Conservation (phyloP, 139 green algal genomes). For the Micromonas pusilla region DNA sequence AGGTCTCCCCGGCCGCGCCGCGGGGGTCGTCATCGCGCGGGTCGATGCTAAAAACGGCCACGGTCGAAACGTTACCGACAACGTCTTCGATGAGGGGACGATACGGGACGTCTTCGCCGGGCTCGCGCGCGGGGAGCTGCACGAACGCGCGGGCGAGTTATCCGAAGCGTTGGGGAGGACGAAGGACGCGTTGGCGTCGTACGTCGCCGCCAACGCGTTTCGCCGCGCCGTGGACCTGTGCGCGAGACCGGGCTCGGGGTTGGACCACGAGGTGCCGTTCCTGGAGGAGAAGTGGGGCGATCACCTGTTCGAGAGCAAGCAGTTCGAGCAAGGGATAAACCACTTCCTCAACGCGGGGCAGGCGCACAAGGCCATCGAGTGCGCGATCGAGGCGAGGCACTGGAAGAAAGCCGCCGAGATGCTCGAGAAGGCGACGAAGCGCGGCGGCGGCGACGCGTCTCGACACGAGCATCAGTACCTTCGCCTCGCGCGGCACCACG, state of each 20-base stretch:
- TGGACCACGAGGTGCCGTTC: slow-evolving; percentile 41
- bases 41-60: too few relatives aligned
- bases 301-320: slow-evolving; percentile 59
- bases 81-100: slow-evolving; percentile 47
- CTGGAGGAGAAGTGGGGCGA: slow-evolving; percentile 82
- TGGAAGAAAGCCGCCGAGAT: slow-evolving; percentile 59
- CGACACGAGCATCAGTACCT: slow-evolving; percentile 46
- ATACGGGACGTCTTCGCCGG: slow-evolving; percentile 52
- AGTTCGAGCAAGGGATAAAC: slow-evolving; percentile 70
- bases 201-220: slow-evolving; percentile 34
- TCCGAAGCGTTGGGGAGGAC: slow-evolving; percentile 52
- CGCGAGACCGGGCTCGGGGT: background rate
- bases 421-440: slow-evolving; percentile 18
- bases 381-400: slow-evolving; percentile 62
- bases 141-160: slow-evolving; percentile 62
- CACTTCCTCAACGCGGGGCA: slow-evolving; percentile 76
- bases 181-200: slow-evolving; percentile 47
- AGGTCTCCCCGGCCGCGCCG: slow-evolving; percentile 57
- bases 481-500: slow-evolving; percentile 37
- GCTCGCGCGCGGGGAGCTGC: slow-evolving; percentile 51
- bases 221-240: slow-evolving; percentile 38
- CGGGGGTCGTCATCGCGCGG: slow-evolving; percentile 46
- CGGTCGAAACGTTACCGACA: too few relatives aligned
- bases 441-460: background rate
- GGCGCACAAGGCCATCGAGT: slow-evolving; percentile 66